Percentiles rank a stretch among this genome's conserved stretches.
phyloP scores from a whole-genome alignment of 1,284 basidiomycete species.

The Ganoderma sinense region DNA sequence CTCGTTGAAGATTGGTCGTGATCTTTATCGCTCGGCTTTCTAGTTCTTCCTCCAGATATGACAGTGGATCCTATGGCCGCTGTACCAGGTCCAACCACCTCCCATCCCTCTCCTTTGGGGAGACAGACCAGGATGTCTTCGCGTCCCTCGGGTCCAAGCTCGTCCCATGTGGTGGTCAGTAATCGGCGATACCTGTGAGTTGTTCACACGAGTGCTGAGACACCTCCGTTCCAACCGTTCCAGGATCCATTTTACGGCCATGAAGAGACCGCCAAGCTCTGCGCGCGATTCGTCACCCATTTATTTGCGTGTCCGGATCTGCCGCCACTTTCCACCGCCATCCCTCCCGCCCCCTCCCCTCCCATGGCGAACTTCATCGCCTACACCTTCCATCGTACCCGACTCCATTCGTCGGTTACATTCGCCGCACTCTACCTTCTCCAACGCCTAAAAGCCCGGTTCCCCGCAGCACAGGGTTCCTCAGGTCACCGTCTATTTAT shows the following conservation, averaged over 20 bases:
- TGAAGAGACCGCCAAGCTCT: slow-evolving; percentile 68
- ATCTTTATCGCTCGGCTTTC: not conserved
- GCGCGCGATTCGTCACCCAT: slow-evolving; percentile 81
- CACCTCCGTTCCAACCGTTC: not conserved
- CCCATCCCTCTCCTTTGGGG: not conserved
- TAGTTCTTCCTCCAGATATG: not conserved
- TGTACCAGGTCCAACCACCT: not conserved
- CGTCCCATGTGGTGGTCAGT: not conserved
- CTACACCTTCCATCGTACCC: slow-evolving; percentile 89
- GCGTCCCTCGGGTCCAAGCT: not conserved
- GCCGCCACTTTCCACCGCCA: slow-evolving; percentile 41
- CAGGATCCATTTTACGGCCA: slow-evolving; percentile 84
- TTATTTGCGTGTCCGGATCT: slow-evolving; percentile 78
- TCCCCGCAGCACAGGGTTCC: slow-evolving; percentile 92
- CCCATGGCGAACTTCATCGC: slow-evolving; percentile 85
- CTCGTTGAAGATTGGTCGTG: not conserved
- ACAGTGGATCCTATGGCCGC: not conserved
- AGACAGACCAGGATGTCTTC: not conserved
- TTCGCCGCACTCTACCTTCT: slow-evolving; percentile 88
- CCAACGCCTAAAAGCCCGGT: slow-evolving; percentile 88
- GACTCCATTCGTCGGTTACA: slow-evolving; percentile 83
- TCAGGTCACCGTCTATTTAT: slow-evolving; percentile 93
- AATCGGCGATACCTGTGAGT: not conserved
- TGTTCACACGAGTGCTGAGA: not conserved
- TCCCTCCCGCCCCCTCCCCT: slow-evolving; percentile 56